phyloP scores from a whole-genome alignment of 2,329 filamentous ascomycete genomes.

The Alternaria arborescens region DNA sequence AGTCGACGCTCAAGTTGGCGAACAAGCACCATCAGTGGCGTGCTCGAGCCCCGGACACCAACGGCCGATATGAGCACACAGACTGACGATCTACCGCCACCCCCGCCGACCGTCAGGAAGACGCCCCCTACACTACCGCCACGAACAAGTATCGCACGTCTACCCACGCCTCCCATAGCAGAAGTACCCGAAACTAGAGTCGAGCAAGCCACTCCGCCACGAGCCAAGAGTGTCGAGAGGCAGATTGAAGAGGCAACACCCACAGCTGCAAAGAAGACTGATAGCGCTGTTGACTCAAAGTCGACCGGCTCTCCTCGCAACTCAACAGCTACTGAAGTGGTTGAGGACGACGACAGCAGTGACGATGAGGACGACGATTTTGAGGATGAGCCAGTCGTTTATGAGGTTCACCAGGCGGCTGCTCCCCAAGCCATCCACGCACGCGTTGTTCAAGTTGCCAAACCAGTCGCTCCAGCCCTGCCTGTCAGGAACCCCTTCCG shows the following conservation, averaged over 20 bases:
- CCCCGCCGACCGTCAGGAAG: conserved; percentile 32
- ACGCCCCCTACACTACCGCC: conserved; percentile 36
- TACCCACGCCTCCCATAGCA: conserved; percentile 36
- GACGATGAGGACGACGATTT: conserved; percentile 61
- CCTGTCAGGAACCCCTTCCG: conserved; percentile 77
- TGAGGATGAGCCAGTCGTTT: conserved; percentile 72
- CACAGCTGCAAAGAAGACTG: conserved; percentile 5
- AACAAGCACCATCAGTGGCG: conserved; percentile 72
- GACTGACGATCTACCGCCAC: conserved; percentile 29
- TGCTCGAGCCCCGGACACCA: conserved; percentile 67
- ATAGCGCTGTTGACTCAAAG: conserved; percentile 2
- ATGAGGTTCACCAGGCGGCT: conserved; percentile 70
- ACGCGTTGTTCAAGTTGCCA: conserved; percentile 84
- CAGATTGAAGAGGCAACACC: conserved; percentile 16
- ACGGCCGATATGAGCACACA: conserved; percentile 54
- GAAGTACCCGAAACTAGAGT: conserved; percentile 48
- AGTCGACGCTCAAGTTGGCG: conserved; percentile 74
- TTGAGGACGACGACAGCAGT: conserved; percentile 52
- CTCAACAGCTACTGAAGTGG: conserved; percentile 41
- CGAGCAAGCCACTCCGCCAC: conserved; percentile 28
- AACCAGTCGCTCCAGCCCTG: conserved; percentile 78
- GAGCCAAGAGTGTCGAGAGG: conserved; percentile 14
- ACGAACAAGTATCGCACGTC: conserved; percentile 28
- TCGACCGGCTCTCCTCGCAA: conserved; percentile 14
- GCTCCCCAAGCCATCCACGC: conserved; percentile 76